phyloP scores from a whole-genome alignment of 805 yeast genomes.

The Teunomyces cretensis region DNA sequence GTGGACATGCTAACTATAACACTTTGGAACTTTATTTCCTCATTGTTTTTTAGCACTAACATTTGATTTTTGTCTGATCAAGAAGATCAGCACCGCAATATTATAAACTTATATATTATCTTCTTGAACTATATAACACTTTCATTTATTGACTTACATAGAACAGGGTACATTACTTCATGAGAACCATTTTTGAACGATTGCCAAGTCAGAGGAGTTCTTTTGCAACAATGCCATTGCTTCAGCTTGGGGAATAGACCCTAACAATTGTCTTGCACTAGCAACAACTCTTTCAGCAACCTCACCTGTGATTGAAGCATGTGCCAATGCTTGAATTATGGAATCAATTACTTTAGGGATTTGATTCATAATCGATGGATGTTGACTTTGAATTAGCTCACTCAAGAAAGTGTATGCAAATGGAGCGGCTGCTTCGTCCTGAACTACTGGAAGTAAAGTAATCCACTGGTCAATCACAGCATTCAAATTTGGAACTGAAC shows the following conservation, averaged over 20 bases:
- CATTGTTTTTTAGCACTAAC: neutral
- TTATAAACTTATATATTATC: neutral
- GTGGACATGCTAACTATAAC: slow-evolving; percentile 8
- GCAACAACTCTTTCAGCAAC: slow-evolving; percentile 65
- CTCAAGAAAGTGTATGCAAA: slow-evolving; percentile 72
- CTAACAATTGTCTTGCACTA: slow-evolving; percentile 62
- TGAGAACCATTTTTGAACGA: slow-evolving; percentile 59
- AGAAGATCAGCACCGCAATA: slow-evolving; percentile 2
- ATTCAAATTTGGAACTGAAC: slow-evolving; percentile 58
- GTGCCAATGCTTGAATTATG: slow-evolving; percentile 73
- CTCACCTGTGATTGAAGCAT: slow-evolving; percentile 64
- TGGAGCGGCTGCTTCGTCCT: slow-evolving; percentile 87
- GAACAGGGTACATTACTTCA: neutral
- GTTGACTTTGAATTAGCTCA: slow-evolving; percentile 39
- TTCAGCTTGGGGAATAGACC: slow-evolving; percentile 65
- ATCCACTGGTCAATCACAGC: slow-evolving; percentile 75
- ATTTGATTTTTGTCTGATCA: slow-evolving; percentile 1
- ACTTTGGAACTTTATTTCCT: neutral
- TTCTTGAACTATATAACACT: neutral
- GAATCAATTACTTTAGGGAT: slow-evolving; percentile 63
- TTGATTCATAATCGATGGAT: slow-evolving; percentile 49
- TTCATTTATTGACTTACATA: neutral
- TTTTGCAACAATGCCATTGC: slow-evolving; percentile 63
- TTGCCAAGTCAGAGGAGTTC: slow-evolving; percentile 61
- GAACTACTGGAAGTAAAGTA: slow-evolving; percentile 72